These are phyloP conservation scores for Cyclostephanos invisitatus DNA, from an alignment of 108 stramenopile species.

Conservation along the genomic window DNA sequence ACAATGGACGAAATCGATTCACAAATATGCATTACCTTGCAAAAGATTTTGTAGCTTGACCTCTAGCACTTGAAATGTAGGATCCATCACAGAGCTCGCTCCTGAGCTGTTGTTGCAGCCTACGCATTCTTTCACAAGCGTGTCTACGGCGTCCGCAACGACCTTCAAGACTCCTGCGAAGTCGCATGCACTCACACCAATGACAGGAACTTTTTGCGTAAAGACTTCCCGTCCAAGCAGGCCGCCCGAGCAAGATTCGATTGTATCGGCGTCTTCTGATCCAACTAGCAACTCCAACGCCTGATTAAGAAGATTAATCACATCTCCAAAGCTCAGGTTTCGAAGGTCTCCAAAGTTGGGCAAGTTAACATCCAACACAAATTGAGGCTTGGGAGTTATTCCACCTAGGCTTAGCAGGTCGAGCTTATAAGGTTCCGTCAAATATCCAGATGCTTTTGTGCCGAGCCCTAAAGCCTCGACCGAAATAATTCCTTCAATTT, in stretches of 20 bases:
- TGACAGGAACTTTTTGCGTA: constrained; percentile 30
- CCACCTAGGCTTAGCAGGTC: constrained; percentile 22
- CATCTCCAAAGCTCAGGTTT: constrained; percentile 35
- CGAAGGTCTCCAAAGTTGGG: constrained; percentile 38
- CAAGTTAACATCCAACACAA: constrained; percentile 5
- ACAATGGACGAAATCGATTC: constrained; percentile 2
- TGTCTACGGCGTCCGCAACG: constrained; percentile 8
- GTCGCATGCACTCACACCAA: constrained; percentile 22
- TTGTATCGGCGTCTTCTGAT: constrained; percentile 25
- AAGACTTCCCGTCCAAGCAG: constrained; percentile 38
- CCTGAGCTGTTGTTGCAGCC: constrained; percentile 1
- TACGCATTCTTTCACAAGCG: constrained; percentile 1
- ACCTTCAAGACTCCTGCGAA: constrained; percentile 28
- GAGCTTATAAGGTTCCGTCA: constrained; percentile 15
- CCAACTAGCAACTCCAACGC: constrained; percentile 38
- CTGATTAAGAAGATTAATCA: constrained; percentile 24
- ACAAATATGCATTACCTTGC: not conserved
- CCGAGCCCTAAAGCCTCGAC: constrained; percentile 15
- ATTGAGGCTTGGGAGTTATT: not conserved
- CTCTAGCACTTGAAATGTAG: constrained; percentile 3
- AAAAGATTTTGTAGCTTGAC: constrained; percentile 4
- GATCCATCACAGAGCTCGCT: not conserved
- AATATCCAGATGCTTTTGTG: constrained; percentile 9
- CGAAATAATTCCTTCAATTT: constrained; percentile 16
- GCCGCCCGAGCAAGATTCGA: constrained; percentile 51